These are phyloP conservation scores for Lactarius indigo DNA, from an alignment of 768 basidiomycete species.

Conservation along the genomic window DNA sequence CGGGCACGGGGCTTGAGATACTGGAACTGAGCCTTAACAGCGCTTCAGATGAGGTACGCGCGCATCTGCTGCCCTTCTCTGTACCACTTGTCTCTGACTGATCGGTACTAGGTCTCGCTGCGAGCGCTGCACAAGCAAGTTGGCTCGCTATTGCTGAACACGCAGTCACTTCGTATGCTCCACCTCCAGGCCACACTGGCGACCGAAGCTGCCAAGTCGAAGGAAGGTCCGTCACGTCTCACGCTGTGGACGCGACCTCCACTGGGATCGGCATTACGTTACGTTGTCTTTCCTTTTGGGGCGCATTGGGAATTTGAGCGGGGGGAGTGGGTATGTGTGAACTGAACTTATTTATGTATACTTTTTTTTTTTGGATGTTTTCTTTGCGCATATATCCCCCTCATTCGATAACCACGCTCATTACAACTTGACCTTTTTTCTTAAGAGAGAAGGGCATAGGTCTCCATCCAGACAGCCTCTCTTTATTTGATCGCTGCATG, in stretches of 20 bases:
- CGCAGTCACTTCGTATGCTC: constrained; percentile 31
- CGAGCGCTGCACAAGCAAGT: constrained; percentile 34
- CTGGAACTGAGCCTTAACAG: constrained; percentile 30
- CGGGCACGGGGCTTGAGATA: constrained; percentile 28
- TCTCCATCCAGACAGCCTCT: not conserved
- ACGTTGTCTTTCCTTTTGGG: constrained; percentile 31
- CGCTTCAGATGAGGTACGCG: constrained; percentile 32
- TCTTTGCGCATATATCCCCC: not conserved
- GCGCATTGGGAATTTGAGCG: constrained; percentile 29
- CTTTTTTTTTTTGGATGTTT: not conserved
- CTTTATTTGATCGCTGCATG: not conserved
- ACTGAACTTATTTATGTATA: not conserved
- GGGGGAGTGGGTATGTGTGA: constrained; percentile 3
- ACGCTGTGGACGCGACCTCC: constrained; percentile 30
- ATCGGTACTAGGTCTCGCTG: constrained; percentile 2
- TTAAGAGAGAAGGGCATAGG: not conserved
- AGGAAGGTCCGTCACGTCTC: constrained; percentile 30
- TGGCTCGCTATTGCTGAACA: constrained; percentile 28
- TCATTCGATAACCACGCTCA: not conserved
- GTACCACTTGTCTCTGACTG: not conserved
- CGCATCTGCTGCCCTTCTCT: accelerated
- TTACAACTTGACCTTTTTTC: not conserved
- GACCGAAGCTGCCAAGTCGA: constrained; percentile 37
- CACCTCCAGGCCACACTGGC: constrained; percentile 37
- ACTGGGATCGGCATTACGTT: constrained; percentile 27